Evolutionary conservation across 2,329 filamentous ascomycete species (phyloP).

Genomic region (Alternaria sp.): DNA sequence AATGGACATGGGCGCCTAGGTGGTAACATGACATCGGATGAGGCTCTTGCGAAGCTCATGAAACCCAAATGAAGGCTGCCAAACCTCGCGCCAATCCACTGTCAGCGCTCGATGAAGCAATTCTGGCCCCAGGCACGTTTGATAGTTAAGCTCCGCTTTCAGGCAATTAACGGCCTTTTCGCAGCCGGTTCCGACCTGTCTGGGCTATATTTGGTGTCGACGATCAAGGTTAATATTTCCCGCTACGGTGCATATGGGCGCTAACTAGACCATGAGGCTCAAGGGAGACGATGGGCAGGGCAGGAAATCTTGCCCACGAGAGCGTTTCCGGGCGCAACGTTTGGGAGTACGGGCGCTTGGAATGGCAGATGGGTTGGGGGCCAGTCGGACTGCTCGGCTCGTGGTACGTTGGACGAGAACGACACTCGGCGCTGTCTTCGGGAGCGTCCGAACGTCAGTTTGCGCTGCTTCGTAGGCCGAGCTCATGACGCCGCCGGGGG

Average conservation of each 20-base stretch:
- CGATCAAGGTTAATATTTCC: slow-evolving; percentile 39
- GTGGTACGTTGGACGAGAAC: slow-evolving; percentile 22
- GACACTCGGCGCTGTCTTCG: slow-evolving; percentile 33
- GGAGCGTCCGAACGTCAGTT: slow-evolving; percentile 25
- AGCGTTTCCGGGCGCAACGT: slow-evolving; percentile 41
- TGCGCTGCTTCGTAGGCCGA: slow-evolving; percentile 3
- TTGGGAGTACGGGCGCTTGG: slow-evolving; percentile 45
- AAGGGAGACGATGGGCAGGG: slow-evolving; percentile 25
- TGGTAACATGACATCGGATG: slow-evolving; percentile 30
- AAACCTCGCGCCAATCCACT: slow-evolving; percentile 25
- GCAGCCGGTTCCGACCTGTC: slow-evolving; percentile 33
- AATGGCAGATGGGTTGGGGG: slow-evolving; percentile 27
- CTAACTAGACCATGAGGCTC: slow-evolving; percentile 48
- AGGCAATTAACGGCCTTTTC: slow-evolving; percentile 45
- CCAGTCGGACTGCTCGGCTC: slow-evolving; percentile 33
- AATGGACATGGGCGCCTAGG: slow-evolving; percentile 42
- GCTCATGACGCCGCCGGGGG: slow-evolving; percentile 10
- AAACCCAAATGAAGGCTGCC: slow-evolving; percentile 30
- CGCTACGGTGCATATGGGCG: slow-evolving; percentile 33
- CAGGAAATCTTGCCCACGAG: slow-evolving; percentile 31
- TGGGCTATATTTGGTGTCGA: slow-evolving; percentile 46
- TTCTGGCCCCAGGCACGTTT: slow-evolving; percentile 29
- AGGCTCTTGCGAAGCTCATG: slow-evolving; percentile 27
- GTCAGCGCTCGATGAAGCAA: slow-evolving; percentile 29
- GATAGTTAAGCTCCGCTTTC: slow-evolving; percentile 28